These are phyloP conservation scores for Zygotorulaspora mrakii DNA, from an alignment of 1,139 yeast species.

Conservation along the genomic window DNA sequence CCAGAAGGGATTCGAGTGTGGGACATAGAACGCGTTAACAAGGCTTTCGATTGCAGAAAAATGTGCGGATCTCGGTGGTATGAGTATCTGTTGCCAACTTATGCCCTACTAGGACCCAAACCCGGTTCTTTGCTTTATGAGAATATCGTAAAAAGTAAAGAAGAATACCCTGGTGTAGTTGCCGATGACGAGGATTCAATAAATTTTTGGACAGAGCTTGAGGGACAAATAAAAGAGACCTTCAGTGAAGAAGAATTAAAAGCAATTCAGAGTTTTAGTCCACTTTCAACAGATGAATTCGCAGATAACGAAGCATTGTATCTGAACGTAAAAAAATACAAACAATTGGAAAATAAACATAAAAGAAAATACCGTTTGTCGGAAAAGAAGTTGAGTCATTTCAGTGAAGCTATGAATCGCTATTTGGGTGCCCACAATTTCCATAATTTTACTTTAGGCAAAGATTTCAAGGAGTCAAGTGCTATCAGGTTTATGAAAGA, in stretches of 20 bases:
- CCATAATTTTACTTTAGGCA: slow-evolving; percentile 92
- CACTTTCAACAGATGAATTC: slow-evolving; percentile 39
- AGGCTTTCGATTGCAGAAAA: slow-evolving; percentile 90
- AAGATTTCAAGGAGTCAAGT: slow-evolving; percentile 80
- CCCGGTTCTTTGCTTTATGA: slow-evolving; percentile 64
- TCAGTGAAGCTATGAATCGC: slow-evolving; percentile 65
- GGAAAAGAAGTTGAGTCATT: slow-evolving; percentile 52
- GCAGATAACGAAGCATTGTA: slow-evolving; percentile 36
- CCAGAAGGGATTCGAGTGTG: slow-evolving; percentile 89
- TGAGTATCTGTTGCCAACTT: slow-evolving; percentile 89
- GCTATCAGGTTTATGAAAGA: slow-evolving; percentile 78
- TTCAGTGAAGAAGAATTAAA: slow-evolving; percentile 50
- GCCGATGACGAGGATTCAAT: slow-evolving; percentile 65
- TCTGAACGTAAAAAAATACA: slow-evolving; percentile 53
- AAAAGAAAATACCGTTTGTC: slow-evolving; percentile 71
- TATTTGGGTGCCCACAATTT: slow-evolving; percentile 90
- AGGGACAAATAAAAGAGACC: slow-evolving; percentile 42
- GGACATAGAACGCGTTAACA: slow-evolving; percentile 89
- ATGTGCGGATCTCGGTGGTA: slow-evolving; percentile 92
- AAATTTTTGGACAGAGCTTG: slow-evolving; percentile 65
- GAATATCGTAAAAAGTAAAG: slow-evolving; percentile 52
- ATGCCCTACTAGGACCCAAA: slow-evolving; percentile 85
- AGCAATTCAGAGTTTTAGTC: slow-evolving; percentile 35
- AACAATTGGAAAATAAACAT: slow-evolving; percentile 60
- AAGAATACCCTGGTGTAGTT: slow-evolving; percentile 54